These are phyloP conservation scores for Escallonia rubra DNA, from an alignment of 129 eudicot genomes.

Conservation along the genomic window DNA sequence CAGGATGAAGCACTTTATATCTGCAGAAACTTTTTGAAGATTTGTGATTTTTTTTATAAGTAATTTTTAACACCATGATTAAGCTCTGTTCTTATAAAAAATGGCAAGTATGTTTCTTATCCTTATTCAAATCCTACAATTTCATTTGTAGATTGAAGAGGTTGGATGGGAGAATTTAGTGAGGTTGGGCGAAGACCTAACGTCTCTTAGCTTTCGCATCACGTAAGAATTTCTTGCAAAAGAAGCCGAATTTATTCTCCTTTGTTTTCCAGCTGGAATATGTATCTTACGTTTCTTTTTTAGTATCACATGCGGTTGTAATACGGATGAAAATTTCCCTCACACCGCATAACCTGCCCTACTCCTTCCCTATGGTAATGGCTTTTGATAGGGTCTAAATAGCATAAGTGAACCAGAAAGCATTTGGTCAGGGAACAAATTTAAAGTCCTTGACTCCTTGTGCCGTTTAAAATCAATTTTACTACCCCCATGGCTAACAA, in stretches of 20 bases:
- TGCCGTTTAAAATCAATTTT: too few relatives aligned
- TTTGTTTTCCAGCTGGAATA: background rate
- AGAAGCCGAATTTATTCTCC: background rate
- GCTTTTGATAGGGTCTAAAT: too few relatives aligned
- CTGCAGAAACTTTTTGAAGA: background rate
- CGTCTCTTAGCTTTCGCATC: slow-evolving; percentile 55
- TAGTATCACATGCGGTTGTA: too few relatives aligned
- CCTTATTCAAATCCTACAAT: background rate
- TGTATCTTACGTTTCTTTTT: background rate
- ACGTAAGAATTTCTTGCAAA: slow-evolving; percentile 28
- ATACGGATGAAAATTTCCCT: too few relatives aligned
- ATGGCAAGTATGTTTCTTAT: background rate
- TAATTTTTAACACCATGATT: background rate
- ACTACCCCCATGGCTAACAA: too few relatives aligned
- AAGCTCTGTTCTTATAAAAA: background rate
- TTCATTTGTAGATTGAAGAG: slow-evolving; percentile 61
- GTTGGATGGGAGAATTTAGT: slow-evolving; percentile 85
- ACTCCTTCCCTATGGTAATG: too few relatives aligned
- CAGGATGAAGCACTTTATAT: background rate
- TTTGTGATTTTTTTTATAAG: background rate
- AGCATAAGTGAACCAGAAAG: too few relatives aligned
- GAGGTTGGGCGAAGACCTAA: slow-evolving; percentile 52
- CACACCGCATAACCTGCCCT: too few relatives aligned
- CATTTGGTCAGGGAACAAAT: too few relatives aligned
- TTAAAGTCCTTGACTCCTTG: too few relatives aligned